These are phyloP conservation scores for Euptelea pleiosperma DNA, from an alignment of 164 flowering plant species.

Conservation along the genomic window DNA sequence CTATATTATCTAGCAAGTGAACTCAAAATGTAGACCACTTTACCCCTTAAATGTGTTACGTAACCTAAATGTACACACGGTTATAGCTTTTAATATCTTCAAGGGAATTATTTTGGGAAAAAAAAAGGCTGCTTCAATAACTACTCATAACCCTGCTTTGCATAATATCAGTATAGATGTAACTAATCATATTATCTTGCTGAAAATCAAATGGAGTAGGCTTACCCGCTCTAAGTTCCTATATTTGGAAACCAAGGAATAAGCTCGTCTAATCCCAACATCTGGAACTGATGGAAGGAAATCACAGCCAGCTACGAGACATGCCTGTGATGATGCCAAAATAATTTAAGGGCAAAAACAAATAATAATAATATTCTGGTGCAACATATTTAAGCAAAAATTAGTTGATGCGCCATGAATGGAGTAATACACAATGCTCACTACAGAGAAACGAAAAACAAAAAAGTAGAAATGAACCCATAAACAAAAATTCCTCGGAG, in stretches of 20 bases:
- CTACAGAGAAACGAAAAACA: slow-evolving; percentile 33
- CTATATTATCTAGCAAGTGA: too few relatives aligned
- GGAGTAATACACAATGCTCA: slow-evolving; percentile 74
- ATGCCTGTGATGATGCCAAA: slow-evolving; percentile 46
- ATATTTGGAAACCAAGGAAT: slow-evolving; percentile 62
- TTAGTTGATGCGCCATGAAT: slow-evolving; percentile 62
- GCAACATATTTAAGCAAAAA: slow-evolving; percentile 17
- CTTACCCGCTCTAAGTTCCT: slow-evolving; percentile 65
- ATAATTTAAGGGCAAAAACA: not conserved
- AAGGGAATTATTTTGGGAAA: too few relatives aligned
- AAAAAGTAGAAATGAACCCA: too few relatives aligned
- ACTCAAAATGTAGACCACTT: too few relatives aligned
- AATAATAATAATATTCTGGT: not conserved
- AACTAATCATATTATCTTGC: not conserved
- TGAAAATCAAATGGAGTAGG: not conserved
- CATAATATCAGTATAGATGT: too few relatives aligned
- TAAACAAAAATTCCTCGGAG: too few relatives aligned
- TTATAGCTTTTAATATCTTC: too few relatives aligned
- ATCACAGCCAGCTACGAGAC: slow-evolving; percentile 86
- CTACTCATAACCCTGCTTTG: too few relatives aligned
- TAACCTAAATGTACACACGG: too few relatives aligned
- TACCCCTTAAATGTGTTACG: too few relatives aligned
- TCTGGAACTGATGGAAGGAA: slow-evolving; percentile 79
- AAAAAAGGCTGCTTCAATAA: too few relatives aligned
- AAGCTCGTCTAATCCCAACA: slow-evolving; percentile 69